These are phyloP conservation scores for Blepharisma undulans DNA, from an alignment of 169 alveolate species.

Conservation along the genomic window DNA sequence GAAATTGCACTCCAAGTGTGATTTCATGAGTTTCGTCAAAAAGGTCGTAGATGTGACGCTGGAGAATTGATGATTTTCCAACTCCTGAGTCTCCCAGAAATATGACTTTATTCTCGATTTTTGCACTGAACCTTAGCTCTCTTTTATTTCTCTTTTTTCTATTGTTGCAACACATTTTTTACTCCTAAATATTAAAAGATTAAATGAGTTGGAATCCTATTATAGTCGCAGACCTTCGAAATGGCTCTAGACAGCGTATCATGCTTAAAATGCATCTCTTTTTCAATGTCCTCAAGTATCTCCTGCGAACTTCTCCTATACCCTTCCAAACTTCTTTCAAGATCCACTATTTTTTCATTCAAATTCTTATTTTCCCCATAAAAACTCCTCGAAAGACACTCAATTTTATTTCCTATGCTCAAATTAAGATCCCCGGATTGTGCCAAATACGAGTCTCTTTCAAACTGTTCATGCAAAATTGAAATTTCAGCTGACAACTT, in stretches of 20 bases:
- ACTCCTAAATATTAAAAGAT: background rate
- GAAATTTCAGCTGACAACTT: background rate
- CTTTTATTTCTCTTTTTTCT: background rate
- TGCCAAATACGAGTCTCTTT: background rate
- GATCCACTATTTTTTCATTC: background rate
- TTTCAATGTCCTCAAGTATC: background rate
- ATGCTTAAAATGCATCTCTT: background rate
- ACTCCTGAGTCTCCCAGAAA: conserved; percentile 70
- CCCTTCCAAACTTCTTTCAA: background rate
- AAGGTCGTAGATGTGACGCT: conserved; percentile 45
- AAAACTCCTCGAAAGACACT: background rate
- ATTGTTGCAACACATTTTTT: background rate
- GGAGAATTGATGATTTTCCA: conserved; percentile 71
- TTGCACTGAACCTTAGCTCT: background rate
- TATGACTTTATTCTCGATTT: conserved; percentile 48
- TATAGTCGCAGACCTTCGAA: background rate
- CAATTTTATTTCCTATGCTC: background rate
- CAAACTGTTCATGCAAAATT: background rate
- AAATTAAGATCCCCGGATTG: background rate
- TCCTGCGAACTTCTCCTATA: background rate
- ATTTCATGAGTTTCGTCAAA: conserved; percentile 53
- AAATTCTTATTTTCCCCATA: background rate
- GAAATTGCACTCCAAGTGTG: conserved; percentile 72
- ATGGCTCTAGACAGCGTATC: background rate
- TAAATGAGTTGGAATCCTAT: background rate